These are phyloP conservation scores for Cystobasidium tubakii DNA, from an alignment of 768 basidiomycete genomes.

Conservation along the genomic window DNA sequence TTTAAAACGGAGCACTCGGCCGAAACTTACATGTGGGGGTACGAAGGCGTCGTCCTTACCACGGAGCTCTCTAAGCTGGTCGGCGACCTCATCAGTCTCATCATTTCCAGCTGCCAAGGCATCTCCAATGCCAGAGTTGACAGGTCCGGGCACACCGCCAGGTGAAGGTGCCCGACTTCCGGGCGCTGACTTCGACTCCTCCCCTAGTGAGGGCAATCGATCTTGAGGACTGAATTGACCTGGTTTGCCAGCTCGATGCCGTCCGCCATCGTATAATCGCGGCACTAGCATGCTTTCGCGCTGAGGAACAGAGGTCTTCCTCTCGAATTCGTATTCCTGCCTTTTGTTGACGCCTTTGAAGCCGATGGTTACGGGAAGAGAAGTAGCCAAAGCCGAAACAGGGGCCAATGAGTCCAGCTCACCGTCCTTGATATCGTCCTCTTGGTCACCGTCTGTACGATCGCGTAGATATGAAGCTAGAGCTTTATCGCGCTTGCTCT, in stretches of 20 bases:
- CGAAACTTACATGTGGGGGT: slow-evolving; percentile 10
- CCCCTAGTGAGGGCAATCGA: background rate
- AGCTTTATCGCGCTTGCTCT: slow-evolving; percentile 1
- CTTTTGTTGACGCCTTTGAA: background rate
- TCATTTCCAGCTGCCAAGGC: background rate
- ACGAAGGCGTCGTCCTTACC: background rate
- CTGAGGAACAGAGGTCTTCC: slow-evolving; percentile 24
- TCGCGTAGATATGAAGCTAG: background rate
- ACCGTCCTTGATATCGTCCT: slow-evolving; percentile 13
- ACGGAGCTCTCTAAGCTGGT: background rate
- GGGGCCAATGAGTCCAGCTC: slow-evolving; percentile 23
- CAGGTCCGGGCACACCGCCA: background rate
- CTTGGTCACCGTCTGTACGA: background rate
- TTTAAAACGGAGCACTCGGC: too few relatives aligned
- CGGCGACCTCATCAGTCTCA: background rate
- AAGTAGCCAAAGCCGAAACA: slow-evolving; percentile 13
- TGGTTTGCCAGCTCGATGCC: background rate
- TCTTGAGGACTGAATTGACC: background rate
- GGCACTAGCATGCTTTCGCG: slow-evolving; percentile 15
- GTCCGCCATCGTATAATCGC: background rate
- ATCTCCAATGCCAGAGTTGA: background rate
- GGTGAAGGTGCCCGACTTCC: background rate
- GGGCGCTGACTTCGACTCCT: slow-evolving; percentile 9
- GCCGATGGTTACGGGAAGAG: slow-evolving; percentile 12
- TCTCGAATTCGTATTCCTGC: slow-evolving; percentile 17